Percentiles rank a stretch among this genome's conserved stretches.
Evolutionary conservation across 192 early-diverging fungal species (phyloP).

Genomic region (Entomortierella lignicola): DNA sequence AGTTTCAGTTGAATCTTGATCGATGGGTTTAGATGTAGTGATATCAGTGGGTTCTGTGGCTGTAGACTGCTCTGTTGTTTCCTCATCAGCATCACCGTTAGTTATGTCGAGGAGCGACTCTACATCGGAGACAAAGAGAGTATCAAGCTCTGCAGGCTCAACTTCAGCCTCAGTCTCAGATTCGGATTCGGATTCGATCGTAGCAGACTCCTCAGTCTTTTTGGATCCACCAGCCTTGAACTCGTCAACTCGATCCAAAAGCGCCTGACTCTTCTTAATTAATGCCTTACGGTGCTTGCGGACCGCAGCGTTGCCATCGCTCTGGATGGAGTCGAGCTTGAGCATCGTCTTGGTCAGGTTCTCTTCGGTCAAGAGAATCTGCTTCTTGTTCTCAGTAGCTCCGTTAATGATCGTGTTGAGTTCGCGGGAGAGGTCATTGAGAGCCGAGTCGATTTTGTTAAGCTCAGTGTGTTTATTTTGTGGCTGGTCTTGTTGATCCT

Average conservation of each 20-base stretch:
- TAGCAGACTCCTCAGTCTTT: not conserved
- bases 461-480: constrained; percentile 38
- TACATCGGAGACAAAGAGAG: constrained; percentile 42
- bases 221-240: constrained; percentile 29
- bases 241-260: constrained; percentile 46
- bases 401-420: constrained; percentile 24
- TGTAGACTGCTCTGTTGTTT: not conserved
- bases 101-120: constrained; percentile 33
- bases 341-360: constrained; percentile 51
- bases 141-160: constrained; percentile 2
- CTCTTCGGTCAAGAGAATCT: constrained; percentile 45
- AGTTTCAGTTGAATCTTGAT: not conserved
- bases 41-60: not conserved
- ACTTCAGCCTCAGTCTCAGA: constrained; percentile 4
- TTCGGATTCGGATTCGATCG: not conserved
- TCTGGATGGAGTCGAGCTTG: constrained; percentile 37
- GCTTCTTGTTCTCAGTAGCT: constrained; percentile 38
- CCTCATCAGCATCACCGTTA: not conserved
- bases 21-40: not conserved
- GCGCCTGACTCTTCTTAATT: constrained; percentile 39
- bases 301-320: constrained; percentile 34
- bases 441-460: constrained; percentile 30
- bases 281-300: constrained; percentile 37
- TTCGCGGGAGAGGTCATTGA: constrained; percentile 31
- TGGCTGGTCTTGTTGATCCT: not conserved